Evolutionary conservation across 108 stramenopile species (phyloP), one percentile per base, ranked within the genome.

Genomic region (Skeletonema grethae): DNA sequence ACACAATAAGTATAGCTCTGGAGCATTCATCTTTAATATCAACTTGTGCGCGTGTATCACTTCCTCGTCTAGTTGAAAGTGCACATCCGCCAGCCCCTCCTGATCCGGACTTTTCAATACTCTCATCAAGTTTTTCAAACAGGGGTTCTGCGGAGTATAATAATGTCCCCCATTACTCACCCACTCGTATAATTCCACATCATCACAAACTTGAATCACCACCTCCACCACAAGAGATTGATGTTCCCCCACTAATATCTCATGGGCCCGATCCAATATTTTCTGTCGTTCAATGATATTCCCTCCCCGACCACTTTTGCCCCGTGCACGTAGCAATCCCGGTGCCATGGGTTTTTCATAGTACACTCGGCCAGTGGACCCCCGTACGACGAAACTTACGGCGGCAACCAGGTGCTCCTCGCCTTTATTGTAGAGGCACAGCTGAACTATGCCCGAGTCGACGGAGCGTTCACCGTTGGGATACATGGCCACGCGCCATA

Each of bases 1-100:
- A 36, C 60, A 61, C 9, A 61, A 13, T 0, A 61, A n/a, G 10
- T 36, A 35, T 4, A 61, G 20, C 20, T 35, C 35, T 2, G 60
- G 60, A 35, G 60, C 60, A 36, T 61, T 61, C 60, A 61, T 61
- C 20, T 61, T 61, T 20, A 61, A 61, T 36, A 61, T 36, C 60
- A 61, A 36, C 5, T 61, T 61, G 60, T 61, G 60, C 5, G 60
- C 60, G 11, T 22, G 50, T 22, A 53, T 53, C 5, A 43, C 41
- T 15, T 43, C 41, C 3, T 43, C 15, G 3, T 43, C 5, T 4
- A 43, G 0, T n/a, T n/a, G 15, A 5, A 43, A 43, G 15, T 43
- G 41, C 15, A 43, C 41, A 43, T 43, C 41, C 2, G 41, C 41
- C 36, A 38, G 10, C 2, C 10, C 36, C 2, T 43, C 41, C 15